These are phyloP conservation scores for Phytophthora fragariaefolia DNA, from an alignment of 352 stramenopile genomes.

Conservation along the genomic window DNA sequence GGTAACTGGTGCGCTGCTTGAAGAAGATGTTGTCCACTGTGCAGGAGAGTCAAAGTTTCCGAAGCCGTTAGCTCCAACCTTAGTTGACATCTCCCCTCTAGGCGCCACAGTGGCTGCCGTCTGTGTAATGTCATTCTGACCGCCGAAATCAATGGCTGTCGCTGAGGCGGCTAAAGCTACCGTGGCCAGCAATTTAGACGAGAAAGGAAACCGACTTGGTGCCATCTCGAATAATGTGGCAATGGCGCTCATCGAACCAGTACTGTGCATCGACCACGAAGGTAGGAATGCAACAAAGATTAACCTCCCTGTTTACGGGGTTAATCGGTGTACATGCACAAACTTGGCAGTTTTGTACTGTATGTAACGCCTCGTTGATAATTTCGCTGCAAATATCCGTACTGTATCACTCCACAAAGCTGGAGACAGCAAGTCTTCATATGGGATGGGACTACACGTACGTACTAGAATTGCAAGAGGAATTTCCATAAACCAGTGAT, in stretches of 20 bases:
- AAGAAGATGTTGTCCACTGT: neutral
- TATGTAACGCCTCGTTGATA: too few species aligned
- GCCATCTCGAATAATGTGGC: slow-evolving; percentile 1
- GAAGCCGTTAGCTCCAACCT: slow-evolving; percentile 16
- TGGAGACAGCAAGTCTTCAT: too few species aligned
- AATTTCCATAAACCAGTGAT: too few species aligned
- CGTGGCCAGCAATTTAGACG: neutral
- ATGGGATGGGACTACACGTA: too few species aligned
- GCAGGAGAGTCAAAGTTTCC: neutral
- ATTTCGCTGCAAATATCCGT: too few species aligned
- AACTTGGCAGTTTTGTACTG: too few species aligned
- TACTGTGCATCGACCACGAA: neutral
- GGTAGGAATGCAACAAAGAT: too few species aligned
- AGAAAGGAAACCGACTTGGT: neutral
- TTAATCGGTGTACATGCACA: too few species aligned
- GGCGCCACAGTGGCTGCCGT: neutral
- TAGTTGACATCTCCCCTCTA: neutral
- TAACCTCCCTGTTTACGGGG: too few species aligned
- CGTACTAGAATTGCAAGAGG: too few species aligned
- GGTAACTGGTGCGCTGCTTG: too few species aligned
- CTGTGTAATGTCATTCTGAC: neutral
- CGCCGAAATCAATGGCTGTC: neutral
- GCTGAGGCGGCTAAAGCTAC: neutral
- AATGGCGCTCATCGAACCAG: slow-evolving; percentile 14
- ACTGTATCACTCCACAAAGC: too few species aligned